Base-by-base conservation (phyloP, 768 basidiomycete genomes). In the Baorangia bicolor region DNA sequence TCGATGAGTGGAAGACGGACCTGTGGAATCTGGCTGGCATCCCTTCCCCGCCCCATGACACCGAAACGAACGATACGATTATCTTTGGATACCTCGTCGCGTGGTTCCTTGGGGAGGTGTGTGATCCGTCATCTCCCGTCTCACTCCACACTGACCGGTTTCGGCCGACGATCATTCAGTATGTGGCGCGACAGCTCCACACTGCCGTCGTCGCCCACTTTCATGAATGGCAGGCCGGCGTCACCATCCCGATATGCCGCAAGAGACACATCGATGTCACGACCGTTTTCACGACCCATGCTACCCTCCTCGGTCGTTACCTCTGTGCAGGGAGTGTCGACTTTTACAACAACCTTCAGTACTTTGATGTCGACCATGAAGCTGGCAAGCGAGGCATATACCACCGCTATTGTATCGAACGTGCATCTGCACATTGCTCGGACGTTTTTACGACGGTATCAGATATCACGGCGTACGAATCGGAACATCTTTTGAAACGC, bases 351-450 rank as follows among this genome's bases (percentile, higher is more conserved):
- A 98, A 99, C 72, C 81, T 99, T 20, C 93, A 96, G 72, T 98
- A 98, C 79, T 99, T 99, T 71, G 97, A 99, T 63, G 97, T 98
- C 57, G 97, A 99, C 66, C 96, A 98, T 69, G 97, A 99, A 74
- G 97, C 97, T 0, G 97, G 97, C 39, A 98, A 98, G 76, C 86
- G 97, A 57, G 97, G 97, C 16, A 99, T 99, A 70, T 99, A 99
- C 74, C 97, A 99, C 71, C 74, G 88, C 44, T 98, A 99, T 77
- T 99, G 97, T 73, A 94, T 99, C 71, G 97, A 99, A 71, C 86
- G 97, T 49, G 90, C 92, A 5, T 84, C 96, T 1, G 81, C 95
- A 1, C 97, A 99, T 67, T 97, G 94, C 60, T 88, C 95, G 4
- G 97, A 99, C 69, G 97, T 98, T 33, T 99, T 99, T 71, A 99